phyloP scores from a whole-genome alignment of 345 rosid species.

The Xanthoceras sorbifolium region DNA sequence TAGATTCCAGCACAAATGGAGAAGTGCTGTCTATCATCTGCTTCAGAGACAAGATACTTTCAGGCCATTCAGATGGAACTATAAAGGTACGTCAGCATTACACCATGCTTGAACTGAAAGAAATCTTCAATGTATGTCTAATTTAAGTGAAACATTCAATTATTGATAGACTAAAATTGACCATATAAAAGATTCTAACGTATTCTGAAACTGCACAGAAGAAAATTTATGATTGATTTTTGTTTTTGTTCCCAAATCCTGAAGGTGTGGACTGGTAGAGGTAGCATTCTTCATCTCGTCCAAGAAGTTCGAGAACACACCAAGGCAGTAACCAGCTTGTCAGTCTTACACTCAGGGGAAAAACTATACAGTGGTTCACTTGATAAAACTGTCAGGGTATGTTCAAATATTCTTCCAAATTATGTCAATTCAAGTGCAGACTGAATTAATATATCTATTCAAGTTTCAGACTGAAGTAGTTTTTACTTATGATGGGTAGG shows the following conservation, averaged over 20 bases:
- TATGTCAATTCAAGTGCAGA: background rate
- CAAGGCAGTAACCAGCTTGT: constrained; percentile 68
- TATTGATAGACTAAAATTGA: background rate
- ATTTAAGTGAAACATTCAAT: background rate
- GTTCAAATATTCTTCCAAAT: background rate
- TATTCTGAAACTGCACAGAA: background rate
- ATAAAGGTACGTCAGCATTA: constrained; percentile 45
- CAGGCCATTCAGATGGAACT: constrained; percentile 80
- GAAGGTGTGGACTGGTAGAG: constrained; percentile 73
- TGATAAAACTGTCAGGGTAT: constrained; percentile 62
- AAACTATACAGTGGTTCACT: constrained; percentile 64
- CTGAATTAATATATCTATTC: background rate
- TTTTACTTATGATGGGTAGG: constrained; percentile 35
- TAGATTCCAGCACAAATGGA: constrained; percentile 56
- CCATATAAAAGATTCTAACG: background rate
- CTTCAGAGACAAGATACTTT: constrained; percentile 59
- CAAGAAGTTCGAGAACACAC: constrained; percentile 61
- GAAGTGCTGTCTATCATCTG: constrained; percentile 54
- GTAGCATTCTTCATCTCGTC: constrained; percentile 62
- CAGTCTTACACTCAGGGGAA: constrained; percentile 50
- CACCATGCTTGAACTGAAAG: background rate
- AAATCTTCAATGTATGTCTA: background rate
- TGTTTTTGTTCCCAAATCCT: constrained; percentile 15
- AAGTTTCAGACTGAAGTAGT: background rate
- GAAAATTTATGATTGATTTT: constrained; percentile 12